Conservation (phyloP, 75 land plant species). For the Larix kaempferi region DNA sequence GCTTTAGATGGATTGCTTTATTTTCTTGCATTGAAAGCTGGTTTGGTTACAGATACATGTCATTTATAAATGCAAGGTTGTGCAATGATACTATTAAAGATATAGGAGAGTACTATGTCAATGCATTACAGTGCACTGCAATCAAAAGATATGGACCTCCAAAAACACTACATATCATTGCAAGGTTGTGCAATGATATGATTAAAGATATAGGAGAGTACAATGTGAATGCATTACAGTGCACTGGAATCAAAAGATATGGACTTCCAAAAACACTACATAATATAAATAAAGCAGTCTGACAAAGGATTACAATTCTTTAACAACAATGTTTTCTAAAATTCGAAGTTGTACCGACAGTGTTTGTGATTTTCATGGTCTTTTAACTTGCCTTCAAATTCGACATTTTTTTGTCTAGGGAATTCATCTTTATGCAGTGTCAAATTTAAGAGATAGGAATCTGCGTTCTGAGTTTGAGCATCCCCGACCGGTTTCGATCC, state of each 20-base stretch:
- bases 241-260: not conserved
- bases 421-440: too few relatives aligned
- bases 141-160: not conserved
- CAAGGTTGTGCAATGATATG: not conserved
- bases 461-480: too few relatives aligned
- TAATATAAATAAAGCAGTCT: not conserved
- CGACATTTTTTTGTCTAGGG: too few relatives aligned
- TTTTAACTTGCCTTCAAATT: not conserved
- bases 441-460: too few relatives aligned
- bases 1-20: not conserved
- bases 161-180: not conserved
- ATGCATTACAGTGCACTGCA: not conserved
- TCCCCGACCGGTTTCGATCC: too few relatives aligned
- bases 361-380: not conserved
- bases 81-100: too few relatives aligned
- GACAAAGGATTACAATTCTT: not conserved
- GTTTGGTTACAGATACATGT: not conserved
- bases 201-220: too few relatives aligned
- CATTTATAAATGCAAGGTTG: not conserved
- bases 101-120: not conserved
- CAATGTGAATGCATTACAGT: not conserved
- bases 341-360: not conserved
- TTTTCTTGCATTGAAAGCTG: not conserved
- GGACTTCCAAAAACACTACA: not conserved
- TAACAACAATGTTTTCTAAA: not conserved